Evolutionary conservation across 768 basidiomycete genomes (phyloP).

Genomic region (Termitomyces sp.): DNA sequence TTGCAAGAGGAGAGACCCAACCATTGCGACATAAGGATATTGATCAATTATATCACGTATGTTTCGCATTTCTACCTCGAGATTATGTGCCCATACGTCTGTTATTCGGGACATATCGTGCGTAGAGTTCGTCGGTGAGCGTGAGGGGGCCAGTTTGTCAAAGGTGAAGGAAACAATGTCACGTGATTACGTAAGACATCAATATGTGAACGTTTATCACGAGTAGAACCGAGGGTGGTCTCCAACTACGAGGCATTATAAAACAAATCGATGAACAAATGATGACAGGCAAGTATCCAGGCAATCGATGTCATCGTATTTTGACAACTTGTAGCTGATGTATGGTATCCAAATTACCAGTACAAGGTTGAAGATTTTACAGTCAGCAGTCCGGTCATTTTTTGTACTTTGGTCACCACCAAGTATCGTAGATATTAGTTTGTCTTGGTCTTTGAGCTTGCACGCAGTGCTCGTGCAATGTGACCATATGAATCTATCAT

Average conservation of each 20-base stretch:
- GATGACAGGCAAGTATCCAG: not conserved
- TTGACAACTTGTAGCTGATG: not conserved
- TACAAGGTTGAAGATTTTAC: not conserved
- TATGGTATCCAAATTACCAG: not conserved
- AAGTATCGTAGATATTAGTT: conserved; percentile 1
- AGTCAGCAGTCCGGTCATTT: not conserved
- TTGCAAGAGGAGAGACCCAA: conserved; percentile 28
- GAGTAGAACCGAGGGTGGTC: not conserved
- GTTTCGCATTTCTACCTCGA: conserved; percentile 87
- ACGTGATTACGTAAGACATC: not conserved
- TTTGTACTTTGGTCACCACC: not conserved
- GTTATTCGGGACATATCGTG: conserved; percentile 71
- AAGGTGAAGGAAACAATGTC: not conserved
- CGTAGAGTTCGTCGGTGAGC: conserved; percentile 13
- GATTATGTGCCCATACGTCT: conserved; percentile 93
- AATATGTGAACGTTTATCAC: no score
- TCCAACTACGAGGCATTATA: not conserved
- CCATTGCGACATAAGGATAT: conserved; percentile 96
- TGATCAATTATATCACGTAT: conserved; percentile 84
- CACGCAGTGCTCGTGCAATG: conserved; percentile 57
- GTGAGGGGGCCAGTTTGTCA: conserved; percentile 16
- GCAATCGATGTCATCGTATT: not conserved
- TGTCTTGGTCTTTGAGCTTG: conserved; percentile 28
- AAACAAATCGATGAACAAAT: not conserved
- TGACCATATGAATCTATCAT: conserved; percentile 75